Evolutionary conservation across 768 basidiomycete species (phyloP).

Genomic region (Boletus sp.): DNA sequence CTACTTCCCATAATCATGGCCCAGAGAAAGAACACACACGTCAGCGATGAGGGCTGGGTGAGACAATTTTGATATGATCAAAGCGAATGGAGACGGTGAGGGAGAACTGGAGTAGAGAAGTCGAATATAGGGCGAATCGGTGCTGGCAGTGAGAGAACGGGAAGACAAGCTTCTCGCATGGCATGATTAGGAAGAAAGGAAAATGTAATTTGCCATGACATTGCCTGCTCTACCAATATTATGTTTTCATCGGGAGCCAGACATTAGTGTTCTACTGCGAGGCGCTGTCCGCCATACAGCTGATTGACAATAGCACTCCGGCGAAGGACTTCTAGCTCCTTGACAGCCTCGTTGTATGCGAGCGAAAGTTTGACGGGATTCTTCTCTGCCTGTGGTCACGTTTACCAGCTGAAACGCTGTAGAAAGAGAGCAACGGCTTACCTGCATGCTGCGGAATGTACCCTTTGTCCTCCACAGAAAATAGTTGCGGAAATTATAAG

Average conservation of each 20-base stretch:
- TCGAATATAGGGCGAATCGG: too few relatives aligned
- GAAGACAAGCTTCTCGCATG: background rate
- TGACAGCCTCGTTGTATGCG: slow-evolving; percentile 65
- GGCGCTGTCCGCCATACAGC: slow-evolving; percentile 82
- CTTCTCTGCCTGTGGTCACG: slow-evolving; percentile 46
- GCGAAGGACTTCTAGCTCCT: slow-evolving; percentile 75
- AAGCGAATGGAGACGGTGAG: background rate
- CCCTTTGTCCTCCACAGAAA: slow-evolving; percentile 69
- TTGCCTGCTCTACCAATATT: background rate
- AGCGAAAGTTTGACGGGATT: slow-evolving; percentile 53
- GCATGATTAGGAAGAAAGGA: background rate
- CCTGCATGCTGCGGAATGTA: slow-evolving; percentile 69
- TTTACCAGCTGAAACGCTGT: background rate
- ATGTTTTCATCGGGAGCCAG: background rate
- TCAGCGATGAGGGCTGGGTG: too few relatives aligned
- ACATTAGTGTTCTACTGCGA: slow-evolving; percentile 71
- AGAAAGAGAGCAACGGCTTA: slow-evolving; percentile 16
- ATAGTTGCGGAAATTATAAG: slow-evolving; percentile 91
- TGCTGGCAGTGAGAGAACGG: too few relatives aligned
- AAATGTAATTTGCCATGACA: background rate
- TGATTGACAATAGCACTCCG: slow-evolving; percentile 85
- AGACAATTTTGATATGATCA: too few relatives aligned
- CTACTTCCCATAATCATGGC: too few relatives aligned
- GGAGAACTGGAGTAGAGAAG: background rate
- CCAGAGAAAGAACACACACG: too few relatives aligned